Base-by-base conservation (phyloP, 1,284 basidiomycete species). In the Papiliotrema flavescens region DNA sequence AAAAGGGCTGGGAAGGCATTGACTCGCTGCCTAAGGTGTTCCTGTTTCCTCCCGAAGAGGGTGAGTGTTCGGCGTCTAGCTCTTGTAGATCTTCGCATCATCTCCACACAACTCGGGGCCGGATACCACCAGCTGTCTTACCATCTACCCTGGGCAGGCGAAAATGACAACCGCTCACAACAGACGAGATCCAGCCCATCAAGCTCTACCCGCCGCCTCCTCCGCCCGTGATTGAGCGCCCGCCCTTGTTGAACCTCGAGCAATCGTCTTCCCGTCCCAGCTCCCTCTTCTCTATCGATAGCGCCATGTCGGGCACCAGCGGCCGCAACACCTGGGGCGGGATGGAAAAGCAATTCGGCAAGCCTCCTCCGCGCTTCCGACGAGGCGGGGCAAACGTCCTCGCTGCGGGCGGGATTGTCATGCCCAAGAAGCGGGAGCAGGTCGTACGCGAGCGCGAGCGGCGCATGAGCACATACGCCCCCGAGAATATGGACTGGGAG, bases 361-460 rank as follows among this genome's bases (percentile, higher is more conserved):
- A 48, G 23, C 52, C 52, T 6, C 23, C 52, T 35, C 52, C 52
- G 5, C 45, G 41, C 2, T 53, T 53, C 52, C 20, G 32, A 19
- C 42, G 51, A 2, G 20, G 19, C 23, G 14, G 23, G 19, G 13
- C 14, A 3, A 23, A 22, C 4, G 26, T 24, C 13, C 17, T 22
- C 6, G 20, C 43, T 2, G 34, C 24, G 11, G 23, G 20, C 3
- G 49, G 49, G 3, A 24, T 53, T 17, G 42, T 53, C 52, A 47
- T 53, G 45, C 52, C 52, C 6, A 64, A 62, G n/a, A 60, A 45
- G 46, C 15, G 32, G 23, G 52, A 47, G 22, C 32, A 53, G 17
- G 37, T 53, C 7, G 26, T 23, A 7, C n/a, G 32, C 14, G 45
- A 53, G 13, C 3, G 22, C 20, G 45, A 53, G 23, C 28, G 46